Evolutionary conservation across 805 yeast species (phyloP), one percentile per base, ranked within the genome.

Genomic region (Saccharomycopsis fermentans): DNA sequence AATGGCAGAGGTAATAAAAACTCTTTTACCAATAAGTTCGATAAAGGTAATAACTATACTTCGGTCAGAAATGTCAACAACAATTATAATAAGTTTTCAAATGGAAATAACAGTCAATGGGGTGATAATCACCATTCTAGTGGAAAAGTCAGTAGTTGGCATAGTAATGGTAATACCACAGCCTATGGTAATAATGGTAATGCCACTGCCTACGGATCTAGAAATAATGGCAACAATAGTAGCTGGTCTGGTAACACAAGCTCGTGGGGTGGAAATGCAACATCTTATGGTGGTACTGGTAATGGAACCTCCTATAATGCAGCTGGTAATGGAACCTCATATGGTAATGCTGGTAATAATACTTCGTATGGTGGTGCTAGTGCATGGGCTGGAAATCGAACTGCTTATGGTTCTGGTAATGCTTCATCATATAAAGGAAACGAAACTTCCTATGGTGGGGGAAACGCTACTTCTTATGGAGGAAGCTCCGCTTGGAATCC

Each of bases 341-440:
- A 79, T 72, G 79, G 78, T 54, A 82, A 82, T 17, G 77, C 80
- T 58, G 76, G 74, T 52, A 69, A 68, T 58, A 69, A 63, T 55
- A 68, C 72, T 16, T 68, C 70, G 40, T 68, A 75, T 55, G 76
- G 77, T 43, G 73, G 72, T 56, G 74, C 75, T 2, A 70, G 77
- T 11, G 69, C 78, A 1, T 76, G 78, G 80, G 61, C 68, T 29
- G 70, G 40, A 9, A 39, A 29, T 21, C 37, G 39, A 35, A 71
- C 75, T 12, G 47, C 62, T 17, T 58, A 59, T 48, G 62, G 63
- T 40, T 61, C 68, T 27, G 65, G 67, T n/a, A 64, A 65, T 39
- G 58, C 66, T 27, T 43, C 55, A 14, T 50, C 59, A 21, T 24
- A 52, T 32, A 50, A 48, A 19, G 60, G 62, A 36, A 60, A 68